These are phyloP conservation scores for Prunus yedoensis DNA, from an alignment of 331 rosid species.

Conservation along the genomic window DNA sequence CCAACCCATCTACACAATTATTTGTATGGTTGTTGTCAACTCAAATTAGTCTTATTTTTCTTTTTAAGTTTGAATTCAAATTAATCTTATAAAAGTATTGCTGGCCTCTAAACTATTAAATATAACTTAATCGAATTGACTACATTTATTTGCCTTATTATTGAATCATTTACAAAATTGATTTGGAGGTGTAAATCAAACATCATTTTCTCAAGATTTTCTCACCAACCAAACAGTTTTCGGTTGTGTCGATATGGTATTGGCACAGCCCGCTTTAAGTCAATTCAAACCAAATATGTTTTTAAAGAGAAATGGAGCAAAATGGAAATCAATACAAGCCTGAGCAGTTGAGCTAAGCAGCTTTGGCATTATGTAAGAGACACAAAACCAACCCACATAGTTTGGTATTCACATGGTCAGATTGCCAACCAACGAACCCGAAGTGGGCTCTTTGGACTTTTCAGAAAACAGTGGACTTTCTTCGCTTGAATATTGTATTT, in stretches of 20 bases:
- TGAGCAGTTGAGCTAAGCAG: neutral
- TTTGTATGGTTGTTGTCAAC: no score
- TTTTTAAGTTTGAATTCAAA: neutral
- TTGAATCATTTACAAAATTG: no score
- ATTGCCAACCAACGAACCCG: neutral
- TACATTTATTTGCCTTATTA: neutral
- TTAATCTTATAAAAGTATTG: neutral
- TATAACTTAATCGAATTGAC: no score
- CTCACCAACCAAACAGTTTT: neutral
- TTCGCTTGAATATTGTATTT: no score
- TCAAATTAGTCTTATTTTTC: neutral
- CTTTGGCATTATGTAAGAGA: neutral
- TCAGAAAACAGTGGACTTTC: neutral
- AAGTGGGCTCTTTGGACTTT: neutral
- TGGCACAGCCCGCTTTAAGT: neutral
- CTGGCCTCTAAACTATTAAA: neutral
- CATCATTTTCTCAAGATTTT: neutral
- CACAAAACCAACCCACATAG: neutral
- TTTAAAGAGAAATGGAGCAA: neutral
- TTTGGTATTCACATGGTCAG: neutral
- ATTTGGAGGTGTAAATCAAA: neutral
- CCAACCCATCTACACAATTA: no score
- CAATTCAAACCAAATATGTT: neutral
- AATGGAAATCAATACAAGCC: neutral
- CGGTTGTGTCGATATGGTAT: neutral